These are phyloP conservation scores for Stramenopiles sp. DNA, from an alignment of 352 stramenopile species.

Conservation along the genomic window DNA sequence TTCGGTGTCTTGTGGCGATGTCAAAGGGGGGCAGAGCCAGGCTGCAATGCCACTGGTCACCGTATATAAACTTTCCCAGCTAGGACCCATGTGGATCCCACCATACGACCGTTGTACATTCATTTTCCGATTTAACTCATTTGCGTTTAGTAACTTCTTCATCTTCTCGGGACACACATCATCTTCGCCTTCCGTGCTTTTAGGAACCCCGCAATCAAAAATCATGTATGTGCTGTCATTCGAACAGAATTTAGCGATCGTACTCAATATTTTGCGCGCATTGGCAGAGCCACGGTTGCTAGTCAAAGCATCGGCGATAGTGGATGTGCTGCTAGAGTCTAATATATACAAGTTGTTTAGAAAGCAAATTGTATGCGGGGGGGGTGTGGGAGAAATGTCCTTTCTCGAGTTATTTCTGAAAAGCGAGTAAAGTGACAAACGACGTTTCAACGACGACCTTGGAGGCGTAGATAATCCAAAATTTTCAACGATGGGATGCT, in stretches of 20 bases:
- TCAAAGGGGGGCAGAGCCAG: background rate
- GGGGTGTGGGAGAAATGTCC: background rate
- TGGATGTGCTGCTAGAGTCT: background rate
- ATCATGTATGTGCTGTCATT: background rate
- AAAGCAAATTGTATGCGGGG: background rate
- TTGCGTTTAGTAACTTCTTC: background rate
- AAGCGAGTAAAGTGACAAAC: background rate
- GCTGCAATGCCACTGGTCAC: background rate
- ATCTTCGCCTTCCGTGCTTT: background rate
- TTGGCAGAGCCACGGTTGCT: background rate
- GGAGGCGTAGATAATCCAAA: background rate
- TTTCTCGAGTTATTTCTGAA: too few species aligned
- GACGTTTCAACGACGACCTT: background rate
- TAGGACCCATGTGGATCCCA: background rate
- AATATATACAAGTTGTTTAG: background rate
- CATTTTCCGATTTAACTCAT: background rate
- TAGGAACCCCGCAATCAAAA: background rate
- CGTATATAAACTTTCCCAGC: background rate
- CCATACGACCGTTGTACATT: background rate
- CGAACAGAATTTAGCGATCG: background rate
- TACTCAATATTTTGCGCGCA: background rate
- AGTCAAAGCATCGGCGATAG: background rate
- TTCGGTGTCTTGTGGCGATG: background rate
- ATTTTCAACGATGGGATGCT: background rate
- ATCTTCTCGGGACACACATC: background rate